Evolutionary conservation across 116 monocot genomes (phyloP), one percentile per base, ranked within the genome.

Genomic region (Trichopus zeylanicus): DNA sequence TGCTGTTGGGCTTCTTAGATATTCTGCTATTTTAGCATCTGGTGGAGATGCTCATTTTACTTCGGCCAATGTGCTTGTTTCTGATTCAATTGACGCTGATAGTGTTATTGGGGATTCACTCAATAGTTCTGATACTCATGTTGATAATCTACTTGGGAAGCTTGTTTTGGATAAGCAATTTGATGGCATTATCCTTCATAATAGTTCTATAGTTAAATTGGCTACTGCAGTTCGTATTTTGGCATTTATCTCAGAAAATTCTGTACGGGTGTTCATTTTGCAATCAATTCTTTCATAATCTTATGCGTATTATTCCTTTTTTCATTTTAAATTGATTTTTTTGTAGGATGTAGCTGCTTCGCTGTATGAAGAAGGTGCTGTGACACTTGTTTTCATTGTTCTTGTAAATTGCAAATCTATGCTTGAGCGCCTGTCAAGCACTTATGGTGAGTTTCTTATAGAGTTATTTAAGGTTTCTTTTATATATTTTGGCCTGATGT

Each of bases 21-120:
- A 98, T 85, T 82, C 98, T 64, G 88, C 98, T 62, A 59, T 98
- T 64, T 80, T 98, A 69, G 98, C 92, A 62, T 98, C 98, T 61
- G 98, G 98, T 31, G 88, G 92, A 62, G 91, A 98, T 82, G 98
- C 91, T 63, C 91, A 91, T 39, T 73, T 91, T 58, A 77, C 76
- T 54, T 84, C 98, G 34, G 54, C 79, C 57, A 87, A 69, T 57
- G 79, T 88, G 42, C 69, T 98, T 26, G 87, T 85, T 29, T 98
- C 98, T 5, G 98, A 98, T 58, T 82, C 88, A 55, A 80, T 88
- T 55, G 92, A 98, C 63, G 77, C 84, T 37, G 98, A 98, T 59
- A 88, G 82, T 75, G 88, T 91, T 69, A 68, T 91, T 55, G 82
- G 79, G 31, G 92, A 83, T 60, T 70, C 75, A 55, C 60, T 62